Evolutionary conservation across 176 grass and related monocot species (phyloP), one percentile per base, ranked within the genome.

Genomic region (Areca catechu): DNA sequence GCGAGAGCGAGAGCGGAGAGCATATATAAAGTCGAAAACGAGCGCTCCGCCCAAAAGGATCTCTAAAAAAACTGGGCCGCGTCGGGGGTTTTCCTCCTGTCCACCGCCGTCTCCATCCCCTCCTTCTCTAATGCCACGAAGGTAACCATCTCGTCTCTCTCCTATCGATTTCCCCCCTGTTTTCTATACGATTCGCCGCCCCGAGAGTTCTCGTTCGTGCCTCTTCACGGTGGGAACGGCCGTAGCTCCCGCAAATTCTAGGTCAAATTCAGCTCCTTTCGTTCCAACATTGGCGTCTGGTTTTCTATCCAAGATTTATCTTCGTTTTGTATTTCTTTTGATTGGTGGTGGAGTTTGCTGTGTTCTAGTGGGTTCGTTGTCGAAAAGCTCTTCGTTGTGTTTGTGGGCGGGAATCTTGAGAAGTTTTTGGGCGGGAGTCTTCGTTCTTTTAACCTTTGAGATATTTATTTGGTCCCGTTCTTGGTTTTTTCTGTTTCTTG

Each of bases 21-120:
- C 56, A 43, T 43, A 43, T 43, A 43, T 43, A 43, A 43, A 43
- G 34, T 43, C 22, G 27, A 58, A 28, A 22, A 25, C 4, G 59
- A 61, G 62, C 62, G 62, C 62, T 65, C 24, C 62, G 51, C 62
- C 62, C 48, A 47, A 65, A 51, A 65, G 7, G 51, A 68, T 23
- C 28, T 22, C 66, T 55, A 4, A 59, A 66, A 66, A 66, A 49
- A 43, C 34, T 3, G 10, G 23, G 60, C 55, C 68, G 47, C 68
- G 56, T 59, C 37, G 63, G 54, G 55, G 15, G 23, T 18, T 20
- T 21, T 19, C 29, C 15, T 54, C 51, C 19, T 19, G 21, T 18
- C 24, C 29, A 15, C 5, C 28, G 25, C 66, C 17, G 19, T 22
- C 68, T 5, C 22, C 29, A 6, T 5, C 28, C n/a, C 66, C 17